These are phyloP conservation scores for Zoysia matrella DNA, from an alignment of 202 grass and related monocot species.

Conservation along the genomic window DNA sequence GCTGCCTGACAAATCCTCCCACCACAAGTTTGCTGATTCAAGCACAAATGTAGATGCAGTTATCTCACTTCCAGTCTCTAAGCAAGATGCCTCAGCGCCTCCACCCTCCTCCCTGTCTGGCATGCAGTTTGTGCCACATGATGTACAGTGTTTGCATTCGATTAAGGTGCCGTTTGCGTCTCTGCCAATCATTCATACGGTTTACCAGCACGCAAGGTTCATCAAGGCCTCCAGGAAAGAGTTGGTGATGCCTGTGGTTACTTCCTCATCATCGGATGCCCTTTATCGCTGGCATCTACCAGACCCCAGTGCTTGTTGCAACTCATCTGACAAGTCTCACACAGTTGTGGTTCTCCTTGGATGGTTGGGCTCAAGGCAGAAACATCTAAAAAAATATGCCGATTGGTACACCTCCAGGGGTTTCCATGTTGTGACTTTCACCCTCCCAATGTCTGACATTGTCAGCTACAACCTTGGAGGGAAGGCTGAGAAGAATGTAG, in stretches of 20 bases:
- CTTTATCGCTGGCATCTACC: conserved; percentile 93
- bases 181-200: conserved; percentile 57
- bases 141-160: conserved; percentile 1
- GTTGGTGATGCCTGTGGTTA: conserved; percentile 3
- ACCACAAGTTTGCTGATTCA: conserved; percentile 39
- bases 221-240: conserved; percentile 27
- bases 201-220: conserved; percentile 77
- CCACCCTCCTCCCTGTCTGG: conserved; percentile 26
- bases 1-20: conserved; percentile 56
- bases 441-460: conserved; percentile 84
- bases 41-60: background rate
- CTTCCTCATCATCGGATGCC: conserved; percentile 60
- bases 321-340: conserved; percentile 49
- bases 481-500: conserved; percentile 80
- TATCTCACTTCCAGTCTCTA: background rate
- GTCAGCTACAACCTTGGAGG: conserved; percentile 77
- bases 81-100: background rate
- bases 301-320: conserved; percentile 40
- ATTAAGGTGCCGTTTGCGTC: conserved; percentile 45
- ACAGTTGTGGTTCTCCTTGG: conserved; percentile 84
- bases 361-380: conserved; percentile 95
- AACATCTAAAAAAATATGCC: conserved; percentile 86
- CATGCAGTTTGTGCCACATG: conserved; percentile 32
- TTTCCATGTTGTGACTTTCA: conserved; percentile 88
- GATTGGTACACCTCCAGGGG: conserved; percentile 93